Evolutionary conservation across 108 stramenopile genomes (phyloP), one percentile per base, ranked within the genome.

Genomic region (Parietichytrium sp.): DNA sequence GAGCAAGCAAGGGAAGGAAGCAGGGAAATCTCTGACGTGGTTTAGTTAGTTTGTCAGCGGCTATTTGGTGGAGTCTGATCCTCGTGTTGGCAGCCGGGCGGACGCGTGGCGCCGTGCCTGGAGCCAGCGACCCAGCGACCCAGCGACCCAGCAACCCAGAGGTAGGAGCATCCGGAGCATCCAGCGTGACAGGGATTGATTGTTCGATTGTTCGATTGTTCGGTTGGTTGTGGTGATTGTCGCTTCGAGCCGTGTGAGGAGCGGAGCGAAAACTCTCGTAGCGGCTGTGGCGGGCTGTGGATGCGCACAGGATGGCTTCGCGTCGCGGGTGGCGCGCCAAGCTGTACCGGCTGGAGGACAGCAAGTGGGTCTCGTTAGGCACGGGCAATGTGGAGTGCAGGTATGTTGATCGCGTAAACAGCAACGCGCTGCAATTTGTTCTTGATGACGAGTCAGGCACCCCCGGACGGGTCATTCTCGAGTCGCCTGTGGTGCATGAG

Each of bases 261-360:
- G n/a, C n/a, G n/a, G n/a, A n/a, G n/a, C n/a, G n/a, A n/a, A n/a
- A n/a, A n/a, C n/a, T n/a, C n/a, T n/a, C n/a, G n/a, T n/a, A n/a
- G n/a, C n/a, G n/a, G n/a, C n/a, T n/a, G n/a, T n/a, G n/a, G n/a
- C 49, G n/a, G 49, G 18, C 18, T 50, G 49, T 18, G n/a, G 49
- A n/a, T 42, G 55, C 30, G 55, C 10, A 42, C 30, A 31, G 18
- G 29, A 38, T 42, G 36, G 18, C 33, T 13, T 12, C 18, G 0
- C 33, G 42, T n/a, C 55, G 55, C 7, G 29, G 78, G 26, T 79
- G 78, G 78, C 78, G 78, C 78, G 78, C 49, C 48, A 79, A 79
- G 78, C 48, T 79, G 47, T 79, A 79, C 26, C 45, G 42, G 47
- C 78, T 79, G 4, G 78, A 79, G 15, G 78, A 47, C 48, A 23